phyloP scores from a whole-genome alignment of 129 eudicot species.

The Tagetes patula region DNA sequence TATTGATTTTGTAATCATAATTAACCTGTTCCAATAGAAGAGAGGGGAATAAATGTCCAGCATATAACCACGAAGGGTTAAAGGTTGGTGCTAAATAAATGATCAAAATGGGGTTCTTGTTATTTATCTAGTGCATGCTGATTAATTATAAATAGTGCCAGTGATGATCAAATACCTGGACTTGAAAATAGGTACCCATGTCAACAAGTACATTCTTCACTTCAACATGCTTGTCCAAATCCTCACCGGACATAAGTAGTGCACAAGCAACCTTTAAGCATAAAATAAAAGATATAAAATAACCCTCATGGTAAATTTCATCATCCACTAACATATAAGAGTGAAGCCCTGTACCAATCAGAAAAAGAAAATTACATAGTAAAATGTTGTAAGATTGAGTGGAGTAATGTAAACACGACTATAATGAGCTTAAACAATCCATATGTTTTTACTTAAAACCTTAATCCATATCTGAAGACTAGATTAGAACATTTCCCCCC shows the following conservation, averaged over 20 bases:
- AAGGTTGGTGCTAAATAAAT: neutral
- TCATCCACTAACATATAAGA: neutral
- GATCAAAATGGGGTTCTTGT: neutral
- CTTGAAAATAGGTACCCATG: conserved; percentile 93
- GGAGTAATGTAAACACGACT: neutral
- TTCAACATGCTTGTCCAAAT: conserved; percentile 64
- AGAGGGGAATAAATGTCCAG: neutral
- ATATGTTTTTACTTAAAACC: neutral
- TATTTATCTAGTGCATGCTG: conserved; percentile 1
- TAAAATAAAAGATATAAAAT: neutral
- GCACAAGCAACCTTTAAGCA: conserved; percentile 78
- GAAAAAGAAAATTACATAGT: neutral
- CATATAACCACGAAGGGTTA: neutral
- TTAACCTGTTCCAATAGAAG: neutral
- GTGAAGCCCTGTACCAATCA: conserved; percentile 14
- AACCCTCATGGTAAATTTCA: conserved; percentile 7
- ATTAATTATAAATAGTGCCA: neutral
- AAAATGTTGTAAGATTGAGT: conserved; percentile 2
- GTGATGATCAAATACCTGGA: conserved; percentile 50
- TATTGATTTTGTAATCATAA: neutral
- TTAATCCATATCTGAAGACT: conserved; percentile 6
- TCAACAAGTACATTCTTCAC: conserved; percentile 74
- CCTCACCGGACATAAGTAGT: conserved; percentile 69
- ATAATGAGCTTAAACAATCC: neutral
- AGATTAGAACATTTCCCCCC: neutral